Evolutionary conservation across 169 alveolate genomes (phyloP).

Genomic region (Cryptosporidium felis): DNA sequence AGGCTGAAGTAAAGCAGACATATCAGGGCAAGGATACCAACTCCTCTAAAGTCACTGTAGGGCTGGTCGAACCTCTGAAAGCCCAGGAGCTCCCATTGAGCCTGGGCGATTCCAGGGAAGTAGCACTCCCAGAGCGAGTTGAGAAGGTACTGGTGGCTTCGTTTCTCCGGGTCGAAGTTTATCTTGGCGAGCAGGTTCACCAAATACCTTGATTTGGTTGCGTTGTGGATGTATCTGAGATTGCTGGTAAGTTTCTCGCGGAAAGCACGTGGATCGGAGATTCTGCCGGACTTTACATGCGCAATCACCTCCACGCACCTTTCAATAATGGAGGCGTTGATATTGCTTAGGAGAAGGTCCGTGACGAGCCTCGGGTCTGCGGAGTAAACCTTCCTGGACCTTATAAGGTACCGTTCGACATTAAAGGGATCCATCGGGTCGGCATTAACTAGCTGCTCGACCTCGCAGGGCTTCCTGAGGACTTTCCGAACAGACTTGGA

Average conservation of each 20-base stretch:
- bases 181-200: slow-evolving; percentile 59
- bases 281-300: slow-evolving; percentile 18
- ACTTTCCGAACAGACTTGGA: background rate
- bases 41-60: slow-evolving; percentile 79
- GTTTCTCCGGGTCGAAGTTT: slow-evolving; percentile 26
- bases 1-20: slow-evolving; percentile 76
- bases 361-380: slow-evolving; percentile 30
- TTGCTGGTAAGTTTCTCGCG: slow-evolving; percentile 12
- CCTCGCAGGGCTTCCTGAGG: slow-evolving; percentile 42
- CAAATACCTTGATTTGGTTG: slow-evolving; percentile 69
- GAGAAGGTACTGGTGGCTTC: slow-evolving; percentile 17
- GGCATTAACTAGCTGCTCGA: slow-evolving; percentile 24
- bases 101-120: background rate
- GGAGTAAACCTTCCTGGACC: slow-evolving; percentile 31
- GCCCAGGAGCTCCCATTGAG: slow-evolving; percentile 76
- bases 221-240: slow-evolving; percentile 61
- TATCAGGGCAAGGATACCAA: slow-evolving; percentile 77
- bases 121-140: slow-evolving; percentile 53
- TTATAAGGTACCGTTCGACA: slow-evolving; percentile 38
- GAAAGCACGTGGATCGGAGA: slow-evolving; percentile 18
- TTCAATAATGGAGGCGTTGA: slow-evolving; percentile 16
- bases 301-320: slow-evolving; percentile 17
- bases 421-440: slow-evolving; percentile 48
- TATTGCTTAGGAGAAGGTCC: slow-evolving; percentile 19
- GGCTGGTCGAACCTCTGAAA: slow-evolving; percentile 80